A percentile compares a stretch with the other conserved stretches of the same genome.
phyloP scores from a whole-genome alignment of 441 rosid genomes.

The Gossypium schwendimanii region DNA sequence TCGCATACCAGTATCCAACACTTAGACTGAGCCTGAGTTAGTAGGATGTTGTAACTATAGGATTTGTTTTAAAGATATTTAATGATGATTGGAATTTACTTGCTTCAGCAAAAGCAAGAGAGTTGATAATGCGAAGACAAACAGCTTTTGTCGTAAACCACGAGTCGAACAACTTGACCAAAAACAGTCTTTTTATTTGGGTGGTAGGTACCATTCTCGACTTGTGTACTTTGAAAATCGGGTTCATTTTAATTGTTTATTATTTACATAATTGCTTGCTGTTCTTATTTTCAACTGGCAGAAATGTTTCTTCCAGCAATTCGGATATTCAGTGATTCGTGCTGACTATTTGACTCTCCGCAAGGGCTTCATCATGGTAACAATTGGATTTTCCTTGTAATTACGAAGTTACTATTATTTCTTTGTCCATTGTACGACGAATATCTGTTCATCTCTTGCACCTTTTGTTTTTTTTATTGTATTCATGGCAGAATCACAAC shows the following conservation, averaged over 20 bases:
- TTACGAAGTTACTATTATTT: not conserved
- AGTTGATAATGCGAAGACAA: conserved; percentile 56
- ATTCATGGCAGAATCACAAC: conserved; percentile 66
- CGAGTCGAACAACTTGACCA: conserved; percentile 46
- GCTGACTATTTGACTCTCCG: conserved; percentile 81
- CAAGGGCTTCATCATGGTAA: conserved; percentile 72
- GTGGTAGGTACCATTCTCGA: conserved; percentile 46
- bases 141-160: conserved; percentile 64
- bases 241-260: not conserved
- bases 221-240: not conserved
- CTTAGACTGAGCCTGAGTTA: not conserved
- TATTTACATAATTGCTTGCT: not conserved
- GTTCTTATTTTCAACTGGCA: conserved; percentile 24
- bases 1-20: not conserved
- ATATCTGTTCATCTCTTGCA: not conserved
- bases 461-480: not conserved
- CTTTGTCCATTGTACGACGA: not conserved
- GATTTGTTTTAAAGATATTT: not conserved
- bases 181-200: conserved; percentile 59
- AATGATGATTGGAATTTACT: not conserved
- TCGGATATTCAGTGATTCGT: conserved; percentile 70
- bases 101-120: conserved; percentile 48
- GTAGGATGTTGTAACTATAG: not conserved
- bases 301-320: conserved; percentile 87
- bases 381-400: not conserved